These are phyloP conservation scores for Alternaria metachromatica DNA, from an alignment of 2,329 filamentous ascomycete species.

Conservation along the genomic window DNA sequence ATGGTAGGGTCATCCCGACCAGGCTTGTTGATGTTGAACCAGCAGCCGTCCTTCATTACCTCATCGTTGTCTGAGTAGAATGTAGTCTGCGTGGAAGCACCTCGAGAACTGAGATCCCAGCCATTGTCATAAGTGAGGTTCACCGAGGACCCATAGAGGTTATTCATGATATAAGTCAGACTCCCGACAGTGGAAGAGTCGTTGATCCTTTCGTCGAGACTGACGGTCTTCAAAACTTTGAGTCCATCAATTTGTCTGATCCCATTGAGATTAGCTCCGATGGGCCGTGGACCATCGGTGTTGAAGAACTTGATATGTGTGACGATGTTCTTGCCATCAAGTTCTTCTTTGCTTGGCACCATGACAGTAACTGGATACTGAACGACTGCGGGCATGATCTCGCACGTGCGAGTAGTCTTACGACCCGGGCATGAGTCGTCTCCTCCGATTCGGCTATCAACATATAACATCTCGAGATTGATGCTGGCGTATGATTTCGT, in stretches of 20 bases:
- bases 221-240: background rate
- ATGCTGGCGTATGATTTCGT: constrained; percentile 24
- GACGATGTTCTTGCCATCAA: constrained; percentile 27
- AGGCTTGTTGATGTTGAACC: constrained; percentile 22
- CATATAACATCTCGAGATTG: constrained; percentile 26
- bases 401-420: constrained; percentile 19
- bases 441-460: too few relatives aligned
- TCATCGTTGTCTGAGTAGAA: constrained; percentile 25
- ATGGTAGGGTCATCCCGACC: constrained; percentile 28
- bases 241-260: constrained; percentile 22
- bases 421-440: too few relatives aligned
- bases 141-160: constrained; percentile 25
- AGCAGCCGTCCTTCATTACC: constrained; percentile 14
- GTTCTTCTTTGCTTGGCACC: constrained; percentile 30
- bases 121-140: constrained; percentile 17
- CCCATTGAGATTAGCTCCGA: constrained; percentile 9
- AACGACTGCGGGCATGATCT: constrained; percentile 26
- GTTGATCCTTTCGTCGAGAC: too few relatives aligned
- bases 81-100: constrained; percentile 21
- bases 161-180: constrained; percentile 28
- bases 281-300: constrained; percentile 10
- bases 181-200: constrained; percentile 20
- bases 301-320: constrained; percentile 34
- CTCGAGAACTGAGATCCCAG: constrained; percentile 26
- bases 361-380: constrained; percentile 32